Evolutionary conservation across 441 rosid genomes (phyloP).

Genomic region (Pelargonium citronellum): DNA sequence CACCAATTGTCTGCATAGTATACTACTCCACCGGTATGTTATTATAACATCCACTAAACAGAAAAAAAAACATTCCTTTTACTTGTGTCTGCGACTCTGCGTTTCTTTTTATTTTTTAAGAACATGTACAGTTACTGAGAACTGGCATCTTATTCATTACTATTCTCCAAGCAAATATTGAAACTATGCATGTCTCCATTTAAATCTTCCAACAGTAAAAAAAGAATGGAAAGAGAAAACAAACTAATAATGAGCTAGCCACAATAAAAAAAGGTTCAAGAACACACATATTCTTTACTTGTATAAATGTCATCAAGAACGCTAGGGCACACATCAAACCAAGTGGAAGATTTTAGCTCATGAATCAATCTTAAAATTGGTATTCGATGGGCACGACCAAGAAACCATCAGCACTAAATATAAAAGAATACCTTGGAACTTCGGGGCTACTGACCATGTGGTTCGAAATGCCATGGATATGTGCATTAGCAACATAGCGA

Average conservation of each 20-base stretch:
- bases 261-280: too few relatives aligned
- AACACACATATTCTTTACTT: not conserved
- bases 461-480: constrained; percentile 57
- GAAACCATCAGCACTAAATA: constrained; percentile 6
- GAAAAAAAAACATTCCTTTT: not conserved
- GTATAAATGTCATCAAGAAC: not conserved
- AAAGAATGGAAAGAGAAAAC: too few relatives aligned
- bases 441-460: constrained; percentile 62
- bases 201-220: too few relatives aligned
- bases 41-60: not conserved
- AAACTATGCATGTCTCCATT: not conserved
- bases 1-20: not conserved
- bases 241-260: too few relatives aligned
- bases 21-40: not conserved
- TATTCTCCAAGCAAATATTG: not conserved
- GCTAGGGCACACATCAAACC: not conserved
- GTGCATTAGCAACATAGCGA: constrained; percentile 41
- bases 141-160: not conserved
- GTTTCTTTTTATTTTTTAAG: not conserved
- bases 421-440: constrained; percentile 63
- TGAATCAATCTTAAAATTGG: not conserved
- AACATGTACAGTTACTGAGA: not conserved
- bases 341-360: not conserved
- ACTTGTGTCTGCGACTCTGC: too few relatives aligned
- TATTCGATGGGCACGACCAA: not conserved